These are phyloP conservation scores for Trichophyton equinum DNA, from an alignment of 2,329 filamentous ascomycete genomes.

Conservation along the genomic window DNA sequence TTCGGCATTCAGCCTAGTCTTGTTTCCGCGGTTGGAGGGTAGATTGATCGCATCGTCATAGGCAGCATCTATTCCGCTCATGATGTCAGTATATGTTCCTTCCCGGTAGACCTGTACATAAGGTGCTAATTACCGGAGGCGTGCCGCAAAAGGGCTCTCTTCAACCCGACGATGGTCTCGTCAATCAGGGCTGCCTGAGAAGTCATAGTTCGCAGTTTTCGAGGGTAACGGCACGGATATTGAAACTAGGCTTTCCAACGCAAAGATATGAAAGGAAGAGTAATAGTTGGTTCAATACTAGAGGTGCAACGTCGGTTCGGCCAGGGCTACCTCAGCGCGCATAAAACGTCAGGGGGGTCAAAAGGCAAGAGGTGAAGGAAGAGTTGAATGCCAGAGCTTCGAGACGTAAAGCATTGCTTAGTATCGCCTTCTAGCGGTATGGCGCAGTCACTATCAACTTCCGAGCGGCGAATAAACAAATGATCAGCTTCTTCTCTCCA, in stretches of 20 bases:
- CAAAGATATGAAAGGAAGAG: not conserved
- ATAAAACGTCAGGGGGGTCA: too few relatives aligned
- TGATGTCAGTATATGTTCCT: not conserved
- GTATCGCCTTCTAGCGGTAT: too few relatives aligned
- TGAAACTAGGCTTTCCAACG: not conserved
- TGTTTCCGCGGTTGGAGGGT: slow-evolving; percentile 49
- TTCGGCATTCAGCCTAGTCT: slow-evolving; percentile 46
- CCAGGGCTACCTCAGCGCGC: too few relatives aligned
- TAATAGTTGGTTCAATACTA: not conserved
- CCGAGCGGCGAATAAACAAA: too few relatives aligned
- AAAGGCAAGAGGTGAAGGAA: too few relatives aligned
- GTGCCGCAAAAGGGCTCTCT: slow-evolving; percentile 38
- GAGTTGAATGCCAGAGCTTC: too few relatives aligned
- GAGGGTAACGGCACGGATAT: not conserved
- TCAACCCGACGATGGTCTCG: slow-evolving; percentile 45
- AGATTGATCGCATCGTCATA: slow-evolving; percentile 43
- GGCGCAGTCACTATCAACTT: too few relatives aligned
- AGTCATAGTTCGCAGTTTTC: slow-evolving; percentile 22
- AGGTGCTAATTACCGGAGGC: slow-evolving; percentile 28
- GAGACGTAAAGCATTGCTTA: too few relatives aligned
- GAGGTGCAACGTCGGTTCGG: too few relatives aligned
- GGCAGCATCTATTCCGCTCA: slow-evolving; percentile 21
- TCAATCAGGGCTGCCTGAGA: slow-evolving; percentile 35
- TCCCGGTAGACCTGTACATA: not conserved
- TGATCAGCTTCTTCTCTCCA: too few relatives aligned